Percentiles rank a stretch among this genome's conserved stretches.
Evolutionary conservation across 2,329 filamentous ascomycete species (phyloP).

Genomic region (Tolypocladium ovalisporum): DNA sequence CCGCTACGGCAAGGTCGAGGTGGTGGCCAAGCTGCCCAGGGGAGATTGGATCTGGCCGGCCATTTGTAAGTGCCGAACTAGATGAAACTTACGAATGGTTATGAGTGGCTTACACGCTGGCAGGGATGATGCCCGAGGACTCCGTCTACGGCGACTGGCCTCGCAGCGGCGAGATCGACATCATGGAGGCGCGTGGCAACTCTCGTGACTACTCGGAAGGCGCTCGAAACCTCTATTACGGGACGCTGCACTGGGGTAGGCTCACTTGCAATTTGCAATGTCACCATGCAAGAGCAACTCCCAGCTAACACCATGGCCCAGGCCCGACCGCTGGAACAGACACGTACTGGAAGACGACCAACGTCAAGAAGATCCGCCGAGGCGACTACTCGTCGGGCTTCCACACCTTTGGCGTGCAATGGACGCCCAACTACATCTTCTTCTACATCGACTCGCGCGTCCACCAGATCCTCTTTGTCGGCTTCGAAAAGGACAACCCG

Average conservation of each 20-base stretch:
- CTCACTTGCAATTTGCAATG: background rate
- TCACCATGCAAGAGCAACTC: background rate
- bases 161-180: slow-evolving; percentile 41
- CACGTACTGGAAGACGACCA: slow-evolving; percentile 22
- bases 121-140: slow-evolving; percentile 38
- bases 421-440: slow-evolving; percentile 40
- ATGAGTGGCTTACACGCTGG: background rate
- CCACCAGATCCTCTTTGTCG: slow-evolving; percentile 25
- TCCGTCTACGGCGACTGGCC: slow-evolving; percentile 39
- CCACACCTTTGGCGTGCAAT: slow-evolving; percentile 43
- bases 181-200: slow-evolving; percentile 34
- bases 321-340: slow-evolving; percentile 15
- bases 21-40: slow-evolving; percentile 38
- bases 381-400: slow-evolving; percentile 29
- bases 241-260: slow-evolving; percentile 37
- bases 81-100: background rate
- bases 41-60: slow-evolving; percentile 47
- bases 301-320: background rate
- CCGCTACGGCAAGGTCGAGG: slow-evolving; percentile 29
- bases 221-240: slow-evolving; percentile 30
- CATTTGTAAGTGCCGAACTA: slow-evolving; percentile 17
- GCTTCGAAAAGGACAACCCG: slow-evolving; percentile 18
- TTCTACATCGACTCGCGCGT: slow-evolving; percentile 38
- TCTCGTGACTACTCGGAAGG: slow-evolving; percentile 25
- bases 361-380: slow-evolving; percentile 19